phyloP scores from a whole-genome alignment of 129 eudicot genomes.

The Ambrosia trifida region DNA sequence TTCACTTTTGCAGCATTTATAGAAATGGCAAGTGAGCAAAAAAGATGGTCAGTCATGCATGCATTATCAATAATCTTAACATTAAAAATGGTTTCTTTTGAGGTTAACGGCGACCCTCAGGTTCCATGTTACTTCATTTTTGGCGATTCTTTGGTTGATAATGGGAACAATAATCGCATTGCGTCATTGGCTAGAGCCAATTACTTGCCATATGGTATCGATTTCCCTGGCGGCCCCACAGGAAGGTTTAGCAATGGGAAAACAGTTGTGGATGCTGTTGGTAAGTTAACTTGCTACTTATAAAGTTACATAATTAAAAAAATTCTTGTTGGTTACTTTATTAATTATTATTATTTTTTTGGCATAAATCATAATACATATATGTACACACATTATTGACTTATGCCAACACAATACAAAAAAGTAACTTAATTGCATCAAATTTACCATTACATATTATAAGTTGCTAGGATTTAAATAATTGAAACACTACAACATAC shows the following conservation, averaged over 20 bases:
- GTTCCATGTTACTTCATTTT: slow-evolving; percentile 83
- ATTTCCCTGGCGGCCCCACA: slow-evolving; percentile 64
- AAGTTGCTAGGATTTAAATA: no score
- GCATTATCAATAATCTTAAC: slow-evolving; percentile 12
- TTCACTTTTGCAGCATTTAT: slow-evolving; percentile 19
- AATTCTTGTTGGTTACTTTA: no score
- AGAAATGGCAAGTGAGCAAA: slow-evolving; percentile 36
- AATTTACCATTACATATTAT: no score
- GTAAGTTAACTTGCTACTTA: slow-evolving; percentile 35
- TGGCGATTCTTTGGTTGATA: slow-evolving; percentile 85
- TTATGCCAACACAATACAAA: no score
- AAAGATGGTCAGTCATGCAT: slow-evolving; percentile 24
- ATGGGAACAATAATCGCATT: slow-evolving; percentile 74
- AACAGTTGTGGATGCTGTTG: slow-evolving; percentile 65
- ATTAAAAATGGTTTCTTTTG: slow-evolving; percentile 29
- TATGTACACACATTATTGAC: no score
- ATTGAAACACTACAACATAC: no score
- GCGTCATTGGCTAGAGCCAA: slow-evolving; percentile 76
- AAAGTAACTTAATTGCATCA: no score
- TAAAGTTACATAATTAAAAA: background rate
- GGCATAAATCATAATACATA: no score
- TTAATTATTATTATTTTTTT: no score
- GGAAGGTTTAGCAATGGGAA: slow-evolving; percentile 72
- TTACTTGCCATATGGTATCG: slow-evolving; percentile 84
- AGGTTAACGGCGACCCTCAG: slow-evolving; percentile 51